These are phyloP conservation scores for Polytolypa hystricis DNA, from an alignment of 2,329 filamentous ascomycete genomes.

Conservation along the genomic window DNA sequence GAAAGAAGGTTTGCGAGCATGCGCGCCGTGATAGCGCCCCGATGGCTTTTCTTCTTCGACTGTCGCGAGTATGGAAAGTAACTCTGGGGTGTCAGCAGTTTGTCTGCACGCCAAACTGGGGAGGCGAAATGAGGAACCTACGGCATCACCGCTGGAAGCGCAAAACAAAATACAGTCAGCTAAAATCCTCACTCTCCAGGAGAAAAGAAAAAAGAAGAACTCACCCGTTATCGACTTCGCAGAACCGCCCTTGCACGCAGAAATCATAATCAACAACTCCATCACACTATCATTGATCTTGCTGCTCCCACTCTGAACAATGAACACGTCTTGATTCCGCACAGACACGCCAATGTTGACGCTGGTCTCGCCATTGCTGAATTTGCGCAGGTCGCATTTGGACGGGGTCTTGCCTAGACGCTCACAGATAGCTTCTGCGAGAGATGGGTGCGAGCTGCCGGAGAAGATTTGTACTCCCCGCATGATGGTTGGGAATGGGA, in stretches of 20 bases:
- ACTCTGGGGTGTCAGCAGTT: constrained; percentile 32
- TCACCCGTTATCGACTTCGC: constrained; percentile 92
- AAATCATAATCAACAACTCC: constrained; percentile 99
- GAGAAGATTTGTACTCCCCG: constrained; percentile 57
- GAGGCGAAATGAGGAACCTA: constrained; percentile 25
- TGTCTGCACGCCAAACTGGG: not conserved
- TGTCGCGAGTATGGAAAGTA: constrained; percentile 99
- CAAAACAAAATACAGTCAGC: constrained; percentile 11
- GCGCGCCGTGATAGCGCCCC: constrained; percentile 88
- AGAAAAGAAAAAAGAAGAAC: constrained; percentile 19
- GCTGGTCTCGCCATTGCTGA: constrained; percentile 59
- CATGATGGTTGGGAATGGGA: no score
- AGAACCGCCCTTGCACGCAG: constrained; percentile 93
- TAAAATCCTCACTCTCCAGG: constrained; percentile 1
- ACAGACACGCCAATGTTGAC: constrained; percentile 61
- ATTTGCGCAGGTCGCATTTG: constrained; percentile 52
- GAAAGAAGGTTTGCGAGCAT: constrained; percentile 94
- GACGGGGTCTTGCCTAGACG: constrained; percentile 50
- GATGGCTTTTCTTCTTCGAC: constrained; percentile 97
- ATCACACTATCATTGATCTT: constrained; percentile 98
- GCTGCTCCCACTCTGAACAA: constrained; percentile 90
- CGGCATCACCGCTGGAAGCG: constrained; percentile 34
- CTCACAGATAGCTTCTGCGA: constrained; percentile 56
- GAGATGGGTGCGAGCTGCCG: constrained; percentile 52
- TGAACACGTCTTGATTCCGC: constrained; percentile 96